phyloP scores from a whole-genome alignment of 805 yeast genomes.

The Yarrowia sp. region DNA sequence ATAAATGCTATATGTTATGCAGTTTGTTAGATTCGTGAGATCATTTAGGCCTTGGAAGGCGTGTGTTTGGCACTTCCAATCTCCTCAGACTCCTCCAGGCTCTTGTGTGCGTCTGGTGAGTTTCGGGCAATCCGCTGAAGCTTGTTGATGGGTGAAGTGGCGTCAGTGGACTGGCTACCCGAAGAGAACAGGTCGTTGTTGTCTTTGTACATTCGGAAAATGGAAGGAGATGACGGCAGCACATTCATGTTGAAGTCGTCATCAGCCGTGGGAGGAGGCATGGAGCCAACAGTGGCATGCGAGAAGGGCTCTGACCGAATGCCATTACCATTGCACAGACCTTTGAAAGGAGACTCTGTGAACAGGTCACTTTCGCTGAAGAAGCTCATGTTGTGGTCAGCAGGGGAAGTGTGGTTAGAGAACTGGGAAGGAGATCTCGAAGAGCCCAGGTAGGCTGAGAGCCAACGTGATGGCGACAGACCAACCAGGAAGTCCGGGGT shows the following conservation, averaged over 20 bases:
- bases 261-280: constrained; percentile 22
- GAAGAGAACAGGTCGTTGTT: constrained; percentile 21
- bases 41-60: neutral
- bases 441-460: constrained; percentile 11
- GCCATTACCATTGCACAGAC: neutral
- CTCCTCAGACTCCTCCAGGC: constrained; percentile 25
- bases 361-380: constrained; percentile 16
- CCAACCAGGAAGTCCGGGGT: constrained; percentile 19
- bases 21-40: neutral
- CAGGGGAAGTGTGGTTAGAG: neutral
- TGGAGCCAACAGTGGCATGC: neutral
- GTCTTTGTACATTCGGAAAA: constrained; percentile 23
- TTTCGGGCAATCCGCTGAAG: constrained; percentile 4
- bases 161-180: constrained; percentile 8
- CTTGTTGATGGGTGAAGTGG: constrained; percentile 23
- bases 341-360: constrained; percentile 16
- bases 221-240: constrained; percentile 18
- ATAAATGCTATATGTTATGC: constrained; percentile 23
- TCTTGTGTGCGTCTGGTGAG: constrained; percentile 14
- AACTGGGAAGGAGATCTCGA: constrained; percentile 6
- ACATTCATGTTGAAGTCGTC: constrained; percentile 20
- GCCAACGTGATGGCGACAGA: constrained; percentile 19
- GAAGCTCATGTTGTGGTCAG: constrained; percentile 8
- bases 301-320: constrained; percentile 2
- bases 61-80: constrained; percentile 10